phyloP scores from a whole-genome alignment of 768 basidiomycete species.

The Boletus pseudopeckii region DNA sequence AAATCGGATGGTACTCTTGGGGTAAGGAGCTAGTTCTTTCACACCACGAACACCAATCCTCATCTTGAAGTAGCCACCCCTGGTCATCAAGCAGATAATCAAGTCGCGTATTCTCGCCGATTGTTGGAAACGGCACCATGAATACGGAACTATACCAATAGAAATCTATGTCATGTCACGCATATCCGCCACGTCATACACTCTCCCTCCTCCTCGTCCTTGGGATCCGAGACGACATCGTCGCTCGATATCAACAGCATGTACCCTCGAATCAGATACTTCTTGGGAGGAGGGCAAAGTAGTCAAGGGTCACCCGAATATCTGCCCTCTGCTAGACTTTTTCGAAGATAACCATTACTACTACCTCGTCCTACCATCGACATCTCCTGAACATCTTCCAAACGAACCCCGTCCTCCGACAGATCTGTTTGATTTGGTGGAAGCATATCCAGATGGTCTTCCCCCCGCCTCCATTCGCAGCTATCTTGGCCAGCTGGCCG shows the following conservation, averaged over 20 bases:
- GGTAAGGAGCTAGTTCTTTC: constrained; percentile 47
- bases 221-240: constrained; percentile 71
- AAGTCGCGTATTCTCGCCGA: constrained; percentile 98
- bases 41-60: constrained; percentile 1
- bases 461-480: constrained; percentile 69
- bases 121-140: constrained; percentile 98
- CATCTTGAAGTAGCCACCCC: constrained; percentile 55
- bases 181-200: constrained; percentile 76
- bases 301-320: constrained; percentile 90
- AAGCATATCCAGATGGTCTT: constrained; percentile 82
- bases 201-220: constrained; percentile 72
- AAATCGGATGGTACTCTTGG: constrained; percentile 73
- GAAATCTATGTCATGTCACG: constrained; percentile 95
- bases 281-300: constrained; percentile 68
- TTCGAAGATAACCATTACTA: constrained; percentile 97
- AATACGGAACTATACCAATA: constrained; percentile 94
- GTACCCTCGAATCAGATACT: constrained; percentile 17
- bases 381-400: constrained; percentile 55
- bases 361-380: constrained; percentile 85
- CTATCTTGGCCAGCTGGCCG: constrained; percentile 91
- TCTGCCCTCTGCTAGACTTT: constrained; percentile 92
- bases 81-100: constrained; percentile 98
- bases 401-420: constrained; percentile 55
- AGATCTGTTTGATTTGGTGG: constrained; percentile 95
- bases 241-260: constrained; percentile 21